Evolutionary conservation across 352 stramenopile genomes (phyloP).

Genomic region (Globisporangium apiculatum): DNA sequence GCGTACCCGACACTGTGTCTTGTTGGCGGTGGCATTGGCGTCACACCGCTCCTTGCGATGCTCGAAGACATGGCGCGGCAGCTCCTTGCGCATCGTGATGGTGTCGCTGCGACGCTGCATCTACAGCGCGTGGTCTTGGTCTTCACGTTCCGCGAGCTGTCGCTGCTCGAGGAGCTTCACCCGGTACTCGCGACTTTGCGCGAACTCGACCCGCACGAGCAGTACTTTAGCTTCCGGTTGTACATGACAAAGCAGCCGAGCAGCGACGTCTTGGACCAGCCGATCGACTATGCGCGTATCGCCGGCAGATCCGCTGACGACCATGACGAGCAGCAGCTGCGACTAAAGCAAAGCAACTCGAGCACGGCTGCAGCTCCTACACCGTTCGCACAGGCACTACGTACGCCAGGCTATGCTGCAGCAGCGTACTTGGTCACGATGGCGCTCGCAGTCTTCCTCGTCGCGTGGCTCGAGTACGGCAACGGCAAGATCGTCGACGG

Average conservation of each 20-base stretch:
- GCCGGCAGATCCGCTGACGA: neutral
- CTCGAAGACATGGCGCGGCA: conserved; percentile 21
- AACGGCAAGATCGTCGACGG: conserved; percentile 18
- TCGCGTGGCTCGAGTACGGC: conserved; percentile 16
- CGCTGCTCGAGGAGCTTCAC: conserved; percentile 16
- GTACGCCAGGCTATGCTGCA: conserved; percentile 3
- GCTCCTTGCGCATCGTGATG: neutral
- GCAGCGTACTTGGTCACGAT: conserved; percentile 15
- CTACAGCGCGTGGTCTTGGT: conserved; percentile 14
- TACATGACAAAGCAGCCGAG: conserved; percentile 16
- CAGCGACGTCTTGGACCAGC: conserved; percentile 11
- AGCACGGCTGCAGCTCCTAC: neutral
- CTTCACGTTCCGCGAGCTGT: conserved; percentile 20
- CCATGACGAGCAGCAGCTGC: no score
- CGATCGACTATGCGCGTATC: conserved; percentile 6
- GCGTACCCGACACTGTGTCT: conserved; percentile 29
- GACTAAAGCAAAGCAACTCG: neutral
- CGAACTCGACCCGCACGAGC: conserved; percentile 12
- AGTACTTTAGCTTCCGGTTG: conserved; percentile 13
- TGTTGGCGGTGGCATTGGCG: conserved; percentile 28
- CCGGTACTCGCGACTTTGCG: conserved; percentile 13
- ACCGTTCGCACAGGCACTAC: conserved; percentile 20
- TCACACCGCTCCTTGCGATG: conserved; percentile 27
- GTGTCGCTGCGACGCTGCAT: neutral
- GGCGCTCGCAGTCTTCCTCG: conserved; percentile 14